Conservation (phyloP, 306 rosid species). For the Macrotyloma uniflorum region DNA sequence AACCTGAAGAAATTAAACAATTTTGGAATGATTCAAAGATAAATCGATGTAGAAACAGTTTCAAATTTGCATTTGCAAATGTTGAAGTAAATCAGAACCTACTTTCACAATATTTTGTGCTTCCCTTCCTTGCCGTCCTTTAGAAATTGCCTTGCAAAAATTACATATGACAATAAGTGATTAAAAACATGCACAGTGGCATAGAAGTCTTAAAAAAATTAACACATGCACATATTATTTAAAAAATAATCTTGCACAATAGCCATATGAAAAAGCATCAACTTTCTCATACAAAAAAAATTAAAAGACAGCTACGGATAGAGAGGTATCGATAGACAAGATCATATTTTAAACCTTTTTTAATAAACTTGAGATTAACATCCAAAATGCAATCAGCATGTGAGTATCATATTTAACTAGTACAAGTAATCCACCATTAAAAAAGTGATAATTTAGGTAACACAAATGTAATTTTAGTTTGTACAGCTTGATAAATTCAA, state of each 20-base stretch:
- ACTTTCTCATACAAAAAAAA: background rate
- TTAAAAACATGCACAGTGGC: background rate
- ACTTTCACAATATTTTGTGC: conserved; percentile 91
- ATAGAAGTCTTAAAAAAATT: background rate
- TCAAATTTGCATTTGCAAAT: conserved; percentile 32
- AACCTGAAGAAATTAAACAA: conserved; percentile 54
- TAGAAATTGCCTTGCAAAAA: conserved; percentile 71
- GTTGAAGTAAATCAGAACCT: conserved; percentile 36
- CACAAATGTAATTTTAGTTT: too few species aligned
- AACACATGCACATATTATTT: background rate
- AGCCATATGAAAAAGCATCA: conserved; percentile 11
- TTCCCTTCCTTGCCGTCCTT: conserved; percentile 94
- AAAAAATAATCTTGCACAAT: background rate
- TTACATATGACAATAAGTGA: background rate
- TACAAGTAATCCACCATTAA: background rate
- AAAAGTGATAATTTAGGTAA: background rate
- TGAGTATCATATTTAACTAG: conserved; percentile 1
- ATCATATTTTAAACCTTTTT: background rate
- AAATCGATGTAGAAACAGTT: background rate
- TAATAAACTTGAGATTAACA: background rate
- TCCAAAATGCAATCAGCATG: background rate
- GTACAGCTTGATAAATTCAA: too few species aligned
- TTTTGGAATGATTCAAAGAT: background rate
- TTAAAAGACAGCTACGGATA: background rate
- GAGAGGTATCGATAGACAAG: background rate